Evolutionary conservation across 257 asterid genomes (phyloP), one percentile per base, ranked within the genome.

Genomic region (Ballota nigra): DNA sequence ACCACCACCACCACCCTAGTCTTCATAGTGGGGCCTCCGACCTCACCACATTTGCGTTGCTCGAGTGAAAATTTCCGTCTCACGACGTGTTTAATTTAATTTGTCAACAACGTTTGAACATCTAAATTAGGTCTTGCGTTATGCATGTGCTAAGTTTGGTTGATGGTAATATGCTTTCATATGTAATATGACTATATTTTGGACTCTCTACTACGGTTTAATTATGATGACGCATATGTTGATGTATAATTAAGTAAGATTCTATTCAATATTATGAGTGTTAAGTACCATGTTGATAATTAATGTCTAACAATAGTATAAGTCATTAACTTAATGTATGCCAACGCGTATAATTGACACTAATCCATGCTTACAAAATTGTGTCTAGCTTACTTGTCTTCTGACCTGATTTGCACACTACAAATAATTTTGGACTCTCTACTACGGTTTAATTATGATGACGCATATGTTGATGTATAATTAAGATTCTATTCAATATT

Each of bases 21-120:
- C 88, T 86, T 63, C 90, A 87, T 71, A 78, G 86, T 10, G 97
- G 90, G 1, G 91, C 90, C 12, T 86, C 98, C 0, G 97, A 90
- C 70, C 91, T 92, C 71, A 88, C 96, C 36, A 88, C 97, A 2
- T 90, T 83, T 76, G 83, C 92, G 24, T 69, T 90, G 79, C 88
- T 90, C 4, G 95, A 90, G 76, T 88, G 31, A 34, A 79, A 65
- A 69, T 49, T 23, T 61, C 5, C 26, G 8, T 57, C 45, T 8
- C 64, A 70, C 52, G 31, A 41, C 11, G 3, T 63, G 38, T 63
- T 58, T 36, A 36, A 7, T 36, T 22, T 41, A 36, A 7, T 36
- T 22, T 41, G 64, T 51, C 10, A 8, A 22, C 22, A 15, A 29
- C 68, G 9, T 26, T 9, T 56, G 64, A 62, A 59, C 57, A 19